Evolutionary conservation across 2,329 filamentous ascomycete species (phyloP).

Genomic region (Mycosphaerella sp.): DNA sequence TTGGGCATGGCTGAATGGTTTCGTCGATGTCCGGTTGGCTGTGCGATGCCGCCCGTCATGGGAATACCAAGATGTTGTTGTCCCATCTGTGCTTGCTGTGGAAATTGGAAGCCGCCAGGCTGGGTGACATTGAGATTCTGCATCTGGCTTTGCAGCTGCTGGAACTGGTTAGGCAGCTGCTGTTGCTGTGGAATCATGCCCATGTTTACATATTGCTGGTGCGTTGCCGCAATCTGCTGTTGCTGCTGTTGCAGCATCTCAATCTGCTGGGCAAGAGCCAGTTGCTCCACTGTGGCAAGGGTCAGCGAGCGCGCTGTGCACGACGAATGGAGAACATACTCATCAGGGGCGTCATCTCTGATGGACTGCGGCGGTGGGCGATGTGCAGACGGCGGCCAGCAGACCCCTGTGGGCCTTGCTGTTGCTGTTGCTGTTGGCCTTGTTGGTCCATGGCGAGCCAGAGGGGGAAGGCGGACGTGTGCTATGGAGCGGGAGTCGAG

Average conservation of each 20-base stretch:
- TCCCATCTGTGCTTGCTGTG: conserved; percentile 56
- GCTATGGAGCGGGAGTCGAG: background rate
- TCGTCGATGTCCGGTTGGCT: conserved; percentile 82
- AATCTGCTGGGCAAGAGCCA: conserved; percentile 96
- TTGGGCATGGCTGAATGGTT: conserved; percentile 96
- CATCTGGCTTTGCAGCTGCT: conserved; percentile 73
- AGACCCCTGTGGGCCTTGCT: conserved; percentile 55
- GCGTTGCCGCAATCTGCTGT: conserved; percentile 91
- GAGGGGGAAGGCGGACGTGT: background rate
- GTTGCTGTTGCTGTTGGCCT: conserved; percentile 46
- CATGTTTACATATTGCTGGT: conserved; percentile 98
- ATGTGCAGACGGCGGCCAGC: conserved; percentile 89
- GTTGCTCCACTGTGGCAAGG: conserved; percentile 72
- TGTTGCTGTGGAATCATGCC: conserved; percentile 87
- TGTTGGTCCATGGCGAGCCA: conserved; percentile 42
- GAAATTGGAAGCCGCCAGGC: conserved; percentile 76
- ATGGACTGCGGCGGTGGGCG: conserved; percentile 92
- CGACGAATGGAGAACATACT: conserved; percentile 59
- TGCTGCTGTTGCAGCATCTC: conserved; percentile 96
- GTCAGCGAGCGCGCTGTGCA: conserved; percentile 26
- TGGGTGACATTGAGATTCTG: conserved; percentile 66
- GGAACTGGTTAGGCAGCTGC: conserved; percentile 67
- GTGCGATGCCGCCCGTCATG: conserved; percentile 64
- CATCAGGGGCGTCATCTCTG: conserved; percentile 94
- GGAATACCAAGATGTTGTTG: conserved; percentile 58